Percentiles rank a stretch among this genome's conserved stretches.
phyloP scores from a whole-genome alignment of 352 stramenopile species.

The Globisporangium middletonii region DNA sequence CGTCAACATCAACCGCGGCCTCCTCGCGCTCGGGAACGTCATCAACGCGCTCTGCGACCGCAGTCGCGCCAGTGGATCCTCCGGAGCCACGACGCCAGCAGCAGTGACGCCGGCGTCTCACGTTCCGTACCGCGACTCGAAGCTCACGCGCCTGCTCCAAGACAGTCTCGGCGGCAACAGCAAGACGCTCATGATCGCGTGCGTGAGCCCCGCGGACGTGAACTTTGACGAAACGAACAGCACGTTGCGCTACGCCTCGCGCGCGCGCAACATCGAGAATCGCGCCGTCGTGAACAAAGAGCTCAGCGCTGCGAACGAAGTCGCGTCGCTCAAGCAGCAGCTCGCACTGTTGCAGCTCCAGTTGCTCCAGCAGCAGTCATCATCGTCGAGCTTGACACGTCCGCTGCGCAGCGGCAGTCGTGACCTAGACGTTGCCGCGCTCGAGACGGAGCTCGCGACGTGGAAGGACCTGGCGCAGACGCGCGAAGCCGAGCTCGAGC shows the following conservation, averaged over 20 bases:
- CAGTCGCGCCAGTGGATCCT: constrained; percentile 27
- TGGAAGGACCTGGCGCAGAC: constrained; percentile 28
- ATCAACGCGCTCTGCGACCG: constrained; percentile 89
- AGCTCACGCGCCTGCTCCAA: constrained; percentile 87
- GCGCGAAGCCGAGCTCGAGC: constrained; percentile 34
- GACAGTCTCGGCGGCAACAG: constrained; percentile 88
- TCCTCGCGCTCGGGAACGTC: constrained; percentile 94
- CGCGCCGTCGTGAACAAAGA: constrained; percentile 96
- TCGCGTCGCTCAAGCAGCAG: constrained; percentile 59
- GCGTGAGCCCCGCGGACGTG: constrained; percentile 66
- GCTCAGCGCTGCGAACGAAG: constrained; percentile 81
- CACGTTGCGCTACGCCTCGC: constrained; percentile 93
- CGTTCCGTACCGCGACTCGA: constrained; percentile 89
- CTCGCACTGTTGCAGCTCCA: constrained; percentile 59
- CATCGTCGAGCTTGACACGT: background rate
- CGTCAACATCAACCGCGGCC: constrained; percentile 92
- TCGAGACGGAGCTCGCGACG: constrained; percentile 13
- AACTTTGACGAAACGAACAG: constrained; percentile 94
- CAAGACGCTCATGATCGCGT: constrained; percentile 90
- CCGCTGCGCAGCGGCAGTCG: background rate
- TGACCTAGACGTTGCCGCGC: background rate
- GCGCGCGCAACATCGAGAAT: constrained; percentile 98
- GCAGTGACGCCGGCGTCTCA: constrained; percentile 16
- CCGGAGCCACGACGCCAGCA: constrained; percentile 11
- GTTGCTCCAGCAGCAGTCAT: constrained; percentile 17